Base-by-base conservation (phyloP, 768 basidiomycete species). In the Gloeophyllum trabeum region DNA sequence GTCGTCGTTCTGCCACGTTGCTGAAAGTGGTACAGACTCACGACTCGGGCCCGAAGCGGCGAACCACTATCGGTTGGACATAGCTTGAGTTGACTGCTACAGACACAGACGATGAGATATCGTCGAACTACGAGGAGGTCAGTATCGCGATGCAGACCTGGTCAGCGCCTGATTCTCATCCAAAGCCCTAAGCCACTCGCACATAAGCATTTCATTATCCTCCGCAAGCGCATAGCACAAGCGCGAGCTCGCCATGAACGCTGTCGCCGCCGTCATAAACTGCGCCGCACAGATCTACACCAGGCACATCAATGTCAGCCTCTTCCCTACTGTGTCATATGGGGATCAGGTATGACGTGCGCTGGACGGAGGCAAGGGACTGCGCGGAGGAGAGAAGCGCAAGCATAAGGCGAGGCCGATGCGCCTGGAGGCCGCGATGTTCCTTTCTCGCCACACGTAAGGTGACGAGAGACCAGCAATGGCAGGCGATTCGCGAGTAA, bases 361-460 rank as follows among this genome's bases (percentile, higher is more conserved):
- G 56, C 49, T 74, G 71, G 4, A 77, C 67, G 41, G 49, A 63
- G 2, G 64, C 39, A 48, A 76, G 70, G 49, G 62, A 71, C 45
- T 75, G 75, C 24, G 76, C 67, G 30, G 72, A 66, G 53, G 75
- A 76, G 39, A 78, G 67, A 18, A 76, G 65, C 6, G 75, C 68
- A 35, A 76, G 68, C 70, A 76, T 72, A 75, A 76, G 14, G 58
- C 65, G 40, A 76, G 61, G 3, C 73, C 75, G 44, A 76, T 66
- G 38, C 74, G 28, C 73, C 74, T 75, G 7, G 72, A 75, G 24
- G 75, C 71, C 7, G 64, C 61, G 47, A 77, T 71, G 54, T 68
- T 70, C 28, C 66, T n/a, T n/a, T n/a, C 70, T n/a, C n/a, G n/a
- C n/a, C n/a, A n/a, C n/a, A n/a, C n/a, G n/a, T n/a, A n/a, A n/a